These are phyloP conservation scores for Pseudoturritis turrita DNA, from an alignment of 345 rosid species.

Conservation along the genomic window DNA sequence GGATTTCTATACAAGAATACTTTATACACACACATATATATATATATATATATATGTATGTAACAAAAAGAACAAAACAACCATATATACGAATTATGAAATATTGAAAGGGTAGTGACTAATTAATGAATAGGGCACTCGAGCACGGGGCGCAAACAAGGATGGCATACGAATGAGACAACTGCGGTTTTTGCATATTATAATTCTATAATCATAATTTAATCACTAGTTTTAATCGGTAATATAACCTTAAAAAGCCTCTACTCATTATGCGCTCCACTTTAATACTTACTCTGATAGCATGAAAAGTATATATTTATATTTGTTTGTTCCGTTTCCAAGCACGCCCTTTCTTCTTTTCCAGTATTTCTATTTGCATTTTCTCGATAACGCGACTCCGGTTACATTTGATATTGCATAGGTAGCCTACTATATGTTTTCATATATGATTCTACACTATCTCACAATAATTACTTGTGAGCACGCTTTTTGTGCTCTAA, in stretches of 20 bases:
- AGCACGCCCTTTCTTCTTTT: slow-evolving; percentile 19
- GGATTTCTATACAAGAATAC: neutral
- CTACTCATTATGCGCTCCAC: slow-evolving; percentile 20
- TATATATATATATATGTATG: neutral
- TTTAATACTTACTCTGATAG: slow-evolving; percentile 4
- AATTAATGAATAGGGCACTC: slow-evolving; percentile 11
- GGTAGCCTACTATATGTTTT: neutral
- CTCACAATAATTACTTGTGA: slow-evolving; percentile 11
- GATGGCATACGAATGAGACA: slow-evolving; percentile 23
- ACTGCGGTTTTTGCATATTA: neutral
- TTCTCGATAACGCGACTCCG: slow-evolving; percentile 6
- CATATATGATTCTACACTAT: neutral
- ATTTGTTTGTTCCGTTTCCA: slow-evolving; percentile 16
- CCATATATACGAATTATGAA: neutral
- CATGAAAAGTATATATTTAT: neutral
- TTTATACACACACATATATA: neutral
- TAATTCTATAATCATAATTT: slow-evolving; percentile 15
- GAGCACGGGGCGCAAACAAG: slow-evolving; percentile 27
- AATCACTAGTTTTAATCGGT: slow-evolving; percentile 18
- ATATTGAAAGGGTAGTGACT: neutral
- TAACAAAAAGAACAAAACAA: neutral
- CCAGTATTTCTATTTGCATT: neutral
- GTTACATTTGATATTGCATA: neutral
- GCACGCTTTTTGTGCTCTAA: slow-evolving; percentile 20
- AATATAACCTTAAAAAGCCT: slow-evolving; percentile 12